A percentile compares a stretch with the other conserved stretches of the same genome.
Conservation (phyloP, 208 protist species). For the Phytomonas sp. region DNA sequence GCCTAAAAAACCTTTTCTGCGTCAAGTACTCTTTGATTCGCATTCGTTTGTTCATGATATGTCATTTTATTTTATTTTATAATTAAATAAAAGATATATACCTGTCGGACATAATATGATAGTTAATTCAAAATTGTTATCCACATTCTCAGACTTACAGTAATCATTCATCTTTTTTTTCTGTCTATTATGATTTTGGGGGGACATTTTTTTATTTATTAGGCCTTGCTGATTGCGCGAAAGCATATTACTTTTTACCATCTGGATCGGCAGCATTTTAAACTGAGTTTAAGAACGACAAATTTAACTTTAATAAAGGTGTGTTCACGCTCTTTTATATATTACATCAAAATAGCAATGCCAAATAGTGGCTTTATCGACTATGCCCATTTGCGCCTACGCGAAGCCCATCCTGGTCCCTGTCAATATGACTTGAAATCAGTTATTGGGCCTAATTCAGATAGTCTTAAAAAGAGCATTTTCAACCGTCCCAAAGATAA, state of each 20-base stretch:
- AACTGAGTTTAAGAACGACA: neutral
- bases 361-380: slow-evolving; percentile 55
- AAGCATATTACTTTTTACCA: neutral
- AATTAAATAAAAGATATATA: slow-evolving; percentile 2
- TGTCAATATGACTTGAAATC: slow-evolving; percentile 55
- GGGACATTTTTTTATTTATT: neutral
- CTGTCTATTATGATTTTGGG: neutral
- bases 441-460: slow-evolving; percentile 26
- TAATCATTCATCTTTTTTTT: slow-evolving; percentile 5
- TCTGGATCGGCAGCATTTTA: neutral
- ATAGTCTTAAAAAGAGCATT: slow-evolving; percentile 36
- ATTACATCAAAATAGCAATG: slow-evolving; percentile 8
- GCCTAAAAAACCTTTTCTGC: neutral
- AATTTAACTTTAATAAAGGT: neutral
- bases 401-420: slow-evolving; percentile 59
- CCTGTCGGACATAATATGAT: slow-evolving; percentile 1
- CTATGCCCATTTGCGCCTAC: slow-evolving; percentile 66
- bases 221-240: neutral
- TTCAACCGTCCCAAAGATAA: slow-evolving; percentile 21
- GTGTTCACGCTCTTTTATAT: slow-evolving; percentile 15
- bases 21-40: neutral
- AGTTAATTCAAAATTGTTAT: slow-evolving; percentile 1
- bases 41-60: slow-evolving; percentile 1
- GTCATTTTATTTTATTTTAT: slow-evolving; percentile 19
- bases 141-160: slow-evolving; percentile 11